phyloP scores from a whole-genome alignment of 2,329 filamentous ascomycete species.

The Paracamarosporium sp. region DNA sequence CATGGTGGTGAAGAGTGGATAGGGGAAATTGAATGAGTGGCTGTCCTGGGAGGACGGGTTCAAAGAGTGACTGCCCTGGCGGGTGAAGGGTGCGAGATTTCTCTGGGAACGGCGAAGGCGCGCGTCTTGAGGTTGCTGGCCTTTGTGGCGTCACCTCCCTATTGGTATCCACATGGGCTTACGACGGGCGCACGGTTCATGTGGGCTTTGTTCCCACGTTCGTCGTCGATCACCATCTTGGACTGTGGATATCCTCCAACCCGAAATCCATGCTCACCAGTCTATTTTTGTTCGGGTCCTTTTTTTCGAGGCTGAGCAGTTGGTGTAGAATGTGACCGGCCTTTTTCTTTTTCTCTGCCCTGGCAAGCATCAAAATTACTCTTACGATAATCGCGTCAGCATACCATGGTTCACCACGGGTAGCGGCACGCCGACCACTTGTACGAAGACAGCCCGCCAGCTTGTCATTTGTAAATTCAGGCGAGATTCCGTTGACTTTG shows the following conservation, averaged over 20 bases:
- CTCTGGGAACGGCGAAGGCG: neutral
- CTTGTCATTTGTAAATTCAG: no score
- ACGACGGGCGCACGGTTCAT: constrained; percentile 2
- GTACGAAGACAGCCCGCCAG: no score
- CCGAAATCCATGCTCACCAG: no score
- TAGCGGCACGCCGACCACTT: neutral
- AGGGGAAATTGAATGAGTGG: neutral
- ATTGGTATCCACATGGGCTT: constrained; percentile 3
- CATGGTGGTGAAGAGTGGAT: neutral
- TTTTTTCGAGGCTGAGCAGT: no score
- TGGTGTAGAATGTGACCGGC: neutral
- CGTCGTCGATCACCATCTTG: neutral
- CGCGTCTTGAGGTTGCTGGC: neutral
- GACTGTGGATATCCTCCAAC: no score
- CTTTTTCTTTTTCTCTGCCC: neutral
- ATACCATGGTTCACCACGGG: neutral
- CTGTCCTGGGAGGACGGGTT: neutral
- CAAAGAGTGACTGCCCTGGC: constrained; percentile 1
- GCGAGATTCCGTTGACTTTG: no score
- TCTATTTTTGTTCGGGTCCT: no score
- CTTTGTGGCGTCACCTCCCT: neutral
- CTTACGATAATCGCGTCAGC: neutral
- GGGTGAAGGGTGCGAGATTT: neutral
- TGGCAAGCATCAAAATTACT: neutral
- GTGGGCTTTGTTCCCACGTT: neutral